Base-by-base conservation (phyloP, 176 grass and related monocot species). In the Phoenix roebelenii region DNA sequence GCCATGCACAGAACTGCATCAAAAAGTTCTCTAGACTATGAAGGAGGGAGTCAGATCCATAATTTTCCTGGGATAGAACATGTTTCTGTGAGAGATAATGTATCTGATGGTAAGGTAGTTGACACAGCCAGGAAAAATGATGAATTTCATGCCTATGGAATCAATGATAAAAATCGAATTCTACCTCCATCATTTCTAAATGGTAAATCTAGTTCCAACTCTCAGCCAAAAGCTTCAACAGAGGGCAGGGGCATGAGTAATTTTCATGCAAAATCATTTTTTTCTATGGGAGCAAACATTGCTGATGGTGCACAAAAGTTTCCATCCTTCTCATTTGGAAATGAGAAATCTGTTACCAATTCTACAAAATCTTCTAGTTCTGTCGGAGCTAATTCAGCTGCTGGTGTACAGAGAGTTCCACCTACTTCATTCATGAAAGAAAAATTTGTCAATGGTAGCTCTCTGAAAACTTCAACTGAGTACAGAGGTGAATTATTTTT, bases 261-360 rank as follows among this genome's bases (percentile, higher is more conserved):
- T 60, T 60, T n/a, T 60, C 18, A 62, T 78, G 79, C 71, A 75
- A 79, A 49, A 60, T 60, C 58, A 30, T 60, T 26, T 9, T n/a
- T 18, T 39, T 60, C 26, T 18, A 7, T 60, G 24, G 58, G 58
- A 60, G 14, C 16, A 4, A 26, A 60, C 39, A 26, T 26, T 12
- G 2, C 10, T 44, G 35, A 60, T 25, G 68, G 68, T 22, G 26
- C 16, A 59, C 69, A 4, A 32, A 69, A 69, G 51, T 32, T 65
- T 18, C 60, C 69, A 52, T 29, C 74, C 5, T 26, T 24, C 16
- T n/a, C 2, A 60, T 74, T 74, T 25, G 9, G 24, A 1, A 59
- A 69, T 70, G 79, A 51, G 55, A 77, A 56, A 22, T 65, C 54
- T 44, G 35, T 12, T 44, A 12, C 35, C 10, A 44, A 14, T 44